Percentiles rank a stretch among this genome's conserved stretches.
phyloP scores from a whole-genome alignment of 495 filamentous ascomycete species.

The Melanomma pulvis-pyrius region DNA sequence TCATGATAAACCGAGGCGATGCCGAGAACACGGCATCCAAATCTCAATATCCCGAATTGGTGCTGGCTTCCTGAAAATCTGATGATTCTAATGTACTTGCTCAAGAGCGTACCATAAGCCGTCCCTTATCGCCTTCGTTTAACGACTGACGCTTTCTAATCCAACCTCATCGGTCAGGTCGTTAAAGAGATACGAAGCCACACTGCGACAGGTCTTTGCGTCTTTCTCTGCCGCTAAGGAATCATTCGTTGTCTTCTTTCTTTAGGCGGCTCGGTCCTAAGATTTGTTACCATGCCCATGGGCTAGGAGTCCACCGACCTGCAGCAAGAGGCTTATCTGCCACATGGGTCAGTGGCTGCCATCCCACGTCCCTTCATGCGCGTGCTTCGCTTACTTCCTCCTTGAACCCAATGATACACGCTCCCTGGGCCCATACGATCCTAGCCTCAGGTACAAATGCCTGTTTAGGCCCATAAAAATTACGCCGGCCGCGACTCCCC shows the following conservation, averaged over 20 bases:
- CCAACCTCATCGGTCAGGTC: neutral
- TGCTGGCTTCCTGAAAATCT: neutral
- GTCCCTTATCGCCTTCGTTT: neutral
- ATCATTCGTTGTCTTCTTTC: neutral
- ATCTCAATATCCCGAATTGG: neutral
- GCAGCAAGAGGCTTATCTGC: slow-evolving; percentile 1
- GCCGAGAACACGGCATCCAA: neutral
- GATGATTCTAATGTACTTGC: neutral
- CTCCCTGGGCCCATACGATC: neutral
- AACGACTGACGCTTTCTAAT: neutral
- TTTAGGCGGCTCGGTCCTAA: neutral
- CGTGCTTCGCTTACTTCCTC: slow-evolving; percentile 11
- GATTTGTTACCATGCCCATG: neutral
- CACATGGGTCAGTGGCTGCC: slow-evolving; percentile 3
- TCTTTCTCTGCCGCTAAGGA: neutral
- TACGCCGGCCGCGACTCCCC: neutral
- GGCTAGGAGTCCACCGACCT: neutral
- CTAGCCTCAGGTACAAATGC: slow-evolving; percentile 13
- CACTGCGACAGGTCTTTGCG: neutral
- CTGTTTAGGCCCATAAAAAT: neutral
- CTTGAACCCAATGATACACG: slow-evolving; percentile 1
- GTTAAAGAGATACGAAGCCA: neutral
- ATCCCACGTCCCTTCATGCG: slow-evolving; percentile 11
- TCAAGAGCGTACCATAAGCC: neutral
- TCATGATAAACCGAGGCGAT: neutral